Conservation (phyloP, 768 basidiomycete species). For the Termitomyces sp. region DNA sequence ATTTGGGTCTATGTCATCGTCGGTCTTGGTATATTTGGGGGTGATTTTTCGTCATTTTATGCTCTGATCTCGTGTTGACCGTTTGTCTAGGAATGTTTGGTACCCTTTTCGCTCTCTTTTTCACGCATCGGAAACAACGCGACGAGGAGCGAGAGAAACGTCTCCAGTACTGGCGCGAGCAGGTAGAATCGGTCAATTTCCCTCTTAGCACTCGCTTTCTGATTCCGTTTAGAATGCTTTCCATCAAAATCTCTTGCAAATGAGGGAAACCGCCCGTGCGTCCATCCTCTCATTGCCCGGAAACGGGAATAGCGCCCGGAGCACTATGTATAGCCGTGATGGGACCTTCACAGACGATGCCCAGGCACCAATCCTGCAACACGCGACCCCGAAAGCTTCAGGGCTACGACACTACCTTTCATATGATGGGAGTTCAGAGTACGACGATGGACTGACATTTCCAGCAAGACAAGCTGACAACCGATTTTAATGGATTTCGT, state of each 20-base stretch:
- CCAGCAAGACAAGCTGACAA: constrained; percentile 29
- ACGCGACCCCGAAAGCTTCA: constrained; percentile 43
- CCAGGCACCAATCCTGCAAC: constrained; percentile 45
- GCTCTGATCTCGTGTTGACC: not conserved
- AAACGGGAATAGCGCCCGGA: constrained; percentile 39
- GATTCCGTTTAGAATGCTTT: constrained; percentile 53
- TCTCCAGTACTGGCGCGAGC: constrained; percentile 86
- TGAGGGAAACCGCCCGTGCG: constrained; percentile 68
- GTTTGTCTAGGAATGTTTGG: constrained; percentile 64
- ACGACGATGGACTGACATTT: constrained; percentile 44
- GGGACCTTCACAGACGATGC: constrained; percentile 49
- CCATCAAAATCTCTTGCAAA: constrained; percentile 74
- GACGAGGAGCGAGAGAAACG: constrained; percentile 77
- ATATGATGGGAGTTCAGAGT: constrained; percentile 42
- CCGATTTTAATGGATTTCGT: constrained; percentile 25
- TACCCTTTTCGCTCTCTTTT: constrained; percentile 61
- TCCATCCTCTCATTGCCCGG: constrained; percentile 55
- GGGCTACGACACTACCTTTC: constrained; percentile 49
- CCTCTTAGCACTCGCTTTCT: not conserved
- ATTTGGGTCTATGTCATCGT: constrained; percentile 70
- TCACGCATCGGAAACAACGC: constrained; percentile 66
- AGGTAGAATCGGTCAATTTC: constrained; percentile 34
- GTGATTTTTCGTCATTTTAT: constrained; percentile 32
- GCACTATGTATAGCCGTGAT: constrained; percentile 42
- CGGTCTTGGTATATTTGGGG: constrained; percentile 63